Percentiles rank a stretch among this genome's conserved stretches.
phyloP scores from a whole-genome alignment of 345 rosid species.

The Rhizophora mangle region DNA sequence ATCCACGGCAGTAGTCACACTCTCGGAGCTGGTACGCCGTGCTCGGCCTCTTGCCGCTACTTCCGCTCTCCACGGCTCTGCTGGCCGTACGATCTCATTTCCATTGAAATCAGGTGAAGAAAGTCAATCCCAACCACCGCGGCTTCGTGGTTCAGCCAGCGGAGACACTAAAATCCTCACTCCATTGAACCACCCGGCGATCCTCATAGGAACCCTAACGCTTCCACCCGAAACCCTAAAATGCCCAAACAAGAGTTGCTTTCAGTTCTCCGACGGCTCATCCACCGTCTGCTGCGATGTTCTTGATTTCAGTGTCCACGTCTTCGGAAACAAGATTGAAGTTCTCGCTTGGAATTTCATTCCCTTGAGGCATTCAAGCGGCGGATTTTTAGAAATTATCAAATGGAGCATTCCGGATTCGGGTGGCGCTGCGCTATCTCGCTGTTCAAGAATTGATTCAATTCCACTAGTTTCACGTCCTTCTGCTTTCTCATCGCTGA shows the following conservation, averaged over 20 bases:
- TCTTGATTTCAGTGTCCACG: constrained; percentile 32
- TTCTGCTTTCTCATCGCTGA: neutral
- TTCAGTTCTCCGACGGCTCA: constrained; percentile 59
- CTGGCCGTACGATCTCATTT: constrained; percentile 9
- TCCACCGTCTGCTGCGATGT: constrained; percentile 74
- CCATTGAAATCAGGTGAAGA: constrained; percentile 10
- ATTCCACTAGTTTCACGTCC: constrained; percentile 37
- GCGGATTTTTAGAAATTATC: constrained; percentile 78
- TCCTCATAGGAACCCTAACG: constrained; percentile 56
- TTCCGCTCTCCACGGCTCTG: constrained; percentile 36
- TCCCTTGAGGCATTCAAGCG: constrained; percentile 42
- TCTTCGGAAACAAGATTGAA: constrained; percentile 43
- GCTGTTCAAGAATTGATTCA: constrained; percentile 37
- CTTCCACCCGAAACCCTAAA: constrained; percentile 50
- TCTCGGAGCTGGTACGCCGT: constrained; percentile 49
- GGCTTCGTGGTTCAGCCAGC: neutral
- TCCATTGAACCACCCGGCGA: constrained; percentile 41
- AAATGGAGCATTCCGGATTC: constrained; percentile 47
- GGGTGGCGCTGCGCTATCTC: constrained; percentile 14
- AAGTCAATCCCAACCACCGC: constrained; percentile 10
- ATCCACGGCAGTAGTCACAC: constrained; percentile 27
- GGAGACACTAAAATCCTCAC: constrained; percentile 33
- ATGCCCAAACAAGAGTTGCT: constrained; percentile 58
- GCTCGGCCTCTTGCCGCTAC: constrained; percentile 53
- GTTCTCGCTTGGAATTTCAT: constrained; percentile 75